Conservation (phyloP, 2,329 filamentous ascomycete species). For the Fusarium pseudonygamai region DNA sequence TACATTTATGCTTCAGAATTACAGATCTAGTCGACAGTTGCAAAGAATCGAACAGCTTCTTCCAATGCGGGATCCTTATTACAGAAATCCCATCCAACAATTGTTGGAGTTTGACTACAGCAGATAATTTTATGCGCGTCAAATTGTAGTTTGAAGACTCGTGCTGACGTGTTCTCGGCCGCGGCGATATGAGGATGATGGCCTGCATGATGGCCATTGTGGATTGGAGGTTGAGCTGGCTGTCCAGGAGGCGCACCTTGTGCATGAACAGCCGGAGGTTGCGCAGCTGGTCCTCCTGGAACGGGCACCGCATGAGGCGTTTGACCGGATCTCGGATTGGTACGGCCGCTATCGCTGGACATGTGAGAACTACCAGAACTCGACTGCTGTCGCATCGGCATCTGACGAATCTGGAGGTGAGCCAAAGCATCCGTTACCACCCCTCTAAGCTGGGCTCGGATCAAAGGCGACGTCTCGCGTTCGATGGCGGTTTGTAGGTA, state of each 20-base stretch:
- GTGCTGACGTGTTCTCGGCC: constrained; percentile 59
- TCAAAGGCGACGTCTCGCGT: constrained; percentile 58
- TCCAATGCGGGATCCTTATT: constrained; percentile 83
- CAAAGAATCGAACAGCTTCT: constrained; percentile 82
- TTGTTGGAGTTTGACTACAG: constrained; percentile 89
- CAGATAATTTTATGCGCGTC: constrained; percentile 93
- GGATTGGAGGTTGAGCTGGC: constrained; percentile 14
- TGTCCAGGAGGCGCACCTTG: constrained; percentile 37
- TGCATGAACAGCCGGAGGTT: constrained; percentile 26
- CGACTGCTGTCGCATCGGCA: constrained; percentile 38
- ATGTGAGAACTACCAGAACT: constrained; percentile 7
- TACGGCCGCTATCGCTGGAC: constrained; percentile 5
- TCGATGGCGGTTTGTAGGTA: constrained; percentile 63
- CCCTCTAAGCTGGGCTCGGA: constrained; percentile 60
- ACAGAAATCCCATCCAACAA: constrained; percentile 98
- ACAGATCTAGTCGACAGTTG: constrained; percentile 57
- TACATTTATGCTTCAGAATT: not conserved
- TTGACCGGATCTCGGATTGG: constrained; percentile 6
- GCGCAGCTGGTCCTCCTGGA: constrained; percentile 3
- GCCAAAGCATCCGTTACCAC: constrained; percentile 59
- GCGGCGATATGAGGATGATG: constrained; percentile 57
- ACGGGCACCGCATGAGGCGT: not conserved
- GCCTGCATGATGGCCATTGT: constrained; percentile 1
- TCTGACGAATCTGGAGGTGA: constrained; percentile 57
- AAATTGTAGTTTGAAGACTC: constrained; percentile 97